These are phyloP conservation scores for Taxawa tesnikishii DNA, from an alignment of 2,329 filamentous ascomycete species.

Conservation along the genomic window DNA sequence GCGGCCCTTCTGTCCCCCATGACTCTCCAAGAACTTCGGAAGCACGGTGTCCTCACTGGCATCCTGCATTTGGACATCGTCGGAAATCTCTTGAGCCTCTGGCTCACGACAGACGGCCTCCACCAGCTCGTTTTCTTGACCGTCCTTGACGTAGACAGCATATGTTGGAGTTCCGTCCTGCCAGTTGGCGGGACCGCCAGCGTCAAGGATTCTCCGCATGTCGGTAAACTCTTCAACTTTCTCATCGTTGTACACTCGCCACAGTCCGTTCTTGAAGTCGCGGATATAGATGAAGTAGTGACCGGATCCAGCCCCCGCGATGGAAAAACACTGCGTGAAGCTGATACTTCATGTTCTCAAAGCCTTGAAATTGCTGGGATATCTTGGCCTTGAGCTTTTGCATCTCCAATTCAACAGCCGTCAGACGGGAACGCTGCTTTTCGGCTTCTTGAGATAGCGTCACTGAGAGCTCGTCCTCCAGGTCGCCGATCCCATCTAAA, in stretches of 20 bases:
- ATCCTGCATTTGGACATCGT: constrained; percentile 4
- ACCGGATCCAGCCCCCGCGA: constrained; percentile 52
- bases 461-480: constrained; percentile 27
- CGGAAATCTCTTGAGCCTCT: constrained; percentile 6
- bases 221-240: constrained; percentile 58
- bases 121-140: constrained; percentile 46
- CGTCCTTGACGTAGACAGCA: constrained; percentile 68
- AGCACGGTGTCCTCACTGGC: too few species aligned
- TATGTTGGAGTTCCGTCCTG: constrained; percentile 68
- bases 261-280: constrained; percentile 69
- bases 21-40: too few species aligned
- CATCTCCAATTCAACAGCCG: constrained; percentile 26
- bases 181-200: constrained; percentile 37
- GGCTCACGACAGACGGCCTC: constrained; percentile 26
- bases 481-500: constrained; percentile 27
- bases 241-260: constrained; percentile 92
- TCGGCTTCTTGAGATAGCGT: constrained; percentile 33
- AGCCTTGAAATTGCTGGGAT: constrained; percentile 48
- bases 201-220: constrained; percentile 52
- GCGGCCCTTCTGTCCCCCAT: too few species aligned
- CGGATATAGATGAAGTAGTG: constrained; percentile 98
- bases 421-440: constrained; percentile 34
- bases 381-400: constrained; percentile 36
- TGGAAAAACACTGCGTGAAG: constrained; percentile 93
- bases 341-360: constrained; percentile 58